Evolutionary conservation across 2,329 filamentous ascomycete genomes (phyloP).

Genomic region (Plectosphaerella cucumerina): DNA sequence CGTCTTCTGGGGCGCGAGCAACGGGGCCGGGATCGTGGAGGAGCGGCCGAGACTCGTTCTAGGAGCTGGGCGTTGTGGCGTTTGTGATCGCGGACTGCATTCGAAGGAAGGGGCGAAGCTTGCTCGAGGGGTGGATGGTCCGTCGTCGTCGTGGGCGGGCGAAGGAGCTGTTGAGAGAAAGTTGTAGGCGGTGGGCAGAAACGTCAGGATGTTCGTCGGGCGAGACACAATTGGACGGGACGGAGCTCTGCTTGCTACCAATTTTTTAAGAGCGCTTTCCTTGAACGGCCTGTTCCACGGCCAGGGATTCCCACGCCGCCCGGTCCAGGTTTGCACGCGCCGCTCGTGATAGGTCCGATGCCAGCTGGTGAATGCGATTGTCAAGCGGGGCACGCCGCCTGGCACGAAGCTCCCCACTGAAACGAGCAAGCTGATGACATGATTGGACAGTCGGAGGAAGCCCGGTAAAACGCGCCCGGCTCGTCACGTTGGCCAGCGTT

Average conservation of each 20-base stretch:
- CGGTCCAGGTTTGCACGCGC: too few species aligned
- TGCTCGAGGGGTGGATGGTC: not conserved
- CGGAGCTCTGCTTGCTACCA: slow-evolving; percentile 12
- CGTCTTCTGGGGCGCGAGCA: not conserved
- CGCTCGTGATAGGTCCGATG: too few species aligned
- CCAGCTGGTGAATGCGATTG: too few species aligned
- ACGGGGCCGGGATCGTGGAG: not conserved
- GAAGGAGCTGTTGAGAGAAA: slow-evolving; percentile 1
- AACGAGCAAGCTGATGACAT: too few species aligned
- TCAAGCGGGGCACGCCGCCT: too few species aligned
- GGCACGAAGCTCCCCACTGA: too few species aligned
- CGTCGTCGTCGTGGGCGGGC: not conserved
- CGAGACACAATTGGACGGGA: slow-evolving; percentile 7
- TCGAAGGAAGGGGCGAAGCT: not conserved
- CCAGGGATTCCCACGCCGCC: too few species aligned
- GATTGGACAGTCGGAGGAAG: too few species aligned
- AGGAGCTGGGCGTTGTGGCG: not conserved
- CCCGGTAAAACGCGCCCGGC: too few species aligned
- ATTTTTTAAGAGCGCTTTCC: slow-evolving; percentile 11
- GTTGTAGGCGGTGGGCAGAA: not conserved
- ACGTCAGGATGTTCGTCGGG: slow-evolving; percentile 4
- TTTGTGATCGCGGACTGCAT: too few species aligned
- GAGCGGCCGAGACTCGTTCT: not conserved
- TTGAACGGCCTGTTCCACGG: too few species aligned
- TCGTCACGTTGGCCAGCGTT: too few species aligned